Evolutionary conservation across 2,329 filamentous ascomycete species (phyloP), one percentile per base, ranked within the genome.

Genomic region (Aschersonia sp.): DNA sequence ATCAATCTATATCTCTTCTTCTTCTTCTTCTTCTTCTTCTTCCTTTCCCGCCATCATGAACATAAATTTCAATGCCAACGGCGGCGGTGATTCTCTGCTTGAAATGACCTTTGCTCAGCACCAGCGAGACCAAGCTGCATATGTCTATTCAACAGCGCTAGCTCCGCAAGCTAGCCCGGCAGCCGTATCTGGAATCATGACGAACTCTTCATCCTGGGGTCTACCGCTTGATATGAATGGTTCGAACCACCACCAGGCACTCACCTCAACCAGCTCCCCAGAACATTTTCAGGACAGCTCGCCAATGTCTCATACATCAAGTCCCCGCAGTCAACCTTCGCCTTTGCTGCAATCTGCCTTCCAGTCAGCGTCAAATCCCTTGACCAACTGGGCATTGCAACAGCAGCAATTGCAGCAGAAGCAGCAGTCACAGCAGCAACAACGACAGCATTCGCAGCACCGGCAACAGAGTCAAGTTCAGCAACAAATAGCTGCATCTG

Each of bases 381-480:
- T 82, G 53, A 74, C 75, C 44, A 77, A 82, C 64, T 82, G 78
- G 77, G 72, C 78, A 29, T 70, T 82, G 46, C 72, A 75, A 48
- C 73, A 76, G 42, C 48, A 31, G 35, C 47, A 45, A 5, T 52
- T 54, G 5, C 53, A 56, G 1, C 56, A 63, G 30, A 64, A 69
- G 7, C 61, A 68, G 41, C 60, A 58, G 43, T 6, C 6, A n/a
- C 40, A 42, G 6, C 40, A 42, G n/a, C 9, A 42, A 20, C 64
- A 64, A 51, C 47, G 50, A 9, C 53, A 58, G 28, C 54, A 52
- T 40, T 47, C 40, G 31, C 62, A 61, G 46, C 61, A 59, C 40
- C 60, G 58, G 43, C 40, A 42, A 6, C 40, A 42, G 20, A 64
- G 64, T 51, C 46, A 50, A 9, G 53, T 58, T 28, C 40, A 42